Evolutionary conservation across 208 protist genomes (phyloP), one percentile per base, ranked within the genome.

Genomic region (Leishmania guyanensis): DNA sequence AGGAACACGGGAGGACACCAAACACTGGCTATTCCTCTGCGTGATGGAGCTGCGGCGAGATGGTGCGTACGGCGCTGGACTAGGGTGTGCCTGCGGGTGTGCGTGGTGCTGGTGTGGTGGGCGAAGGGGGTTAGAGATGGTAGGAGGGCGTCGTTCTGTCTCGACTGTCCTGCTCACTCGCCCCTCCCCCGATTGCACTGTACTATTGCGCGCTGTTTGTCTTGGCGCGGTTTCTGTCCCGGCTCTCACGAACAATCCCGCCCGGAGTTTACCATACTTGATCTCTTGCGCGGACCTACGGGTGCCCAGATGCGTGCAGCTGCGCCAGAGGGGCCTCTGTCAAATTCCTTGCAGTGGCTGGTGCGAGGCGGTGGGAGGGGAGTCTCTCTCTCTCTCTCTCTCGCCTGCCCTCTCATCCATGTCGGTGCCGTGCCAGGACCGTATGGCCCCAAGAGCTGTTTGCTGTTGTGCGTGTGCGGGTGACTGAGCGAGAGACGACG

Each of bases 271-370:
- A 92, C 56, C 82, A 75, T 65, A 70, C 58, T 92, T 66, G 80
- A 83, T 92, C 89, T 90, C 89, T 84, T 86, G 84, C 54, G 89
- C 88, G 89, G 84, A 92, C 89, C 89, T 92, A 89, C 83, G 83
- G 74, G 87, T 76, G 85, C 87, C 89, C 29, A 92, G 89, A 91
- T 84, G 58, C 48, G 60, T 29, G 39, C 70, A 56, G 22, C 48
- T 75, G 70, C 70, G 48, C n/a, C 48, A 70, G 48, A 70, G 65
- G 65, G 65, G 65, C 53, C 79, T 78, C 72, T 82, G 71, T 82
- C 79, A 82, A 82, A 82, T 82, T 82, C 79, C 79, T 82, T 54
- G 79, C 79, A 82, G 79, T 56, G 79, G 79, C 79, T 82, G 79
- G 79, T 62, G 78, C 58, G 70, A 29, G 26, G 54, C 3, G 66